phyloP scores from a whole-genome alignment of 2,329 filamentous ascomycete species.

The Colletotrichum tabaci region DNA sequence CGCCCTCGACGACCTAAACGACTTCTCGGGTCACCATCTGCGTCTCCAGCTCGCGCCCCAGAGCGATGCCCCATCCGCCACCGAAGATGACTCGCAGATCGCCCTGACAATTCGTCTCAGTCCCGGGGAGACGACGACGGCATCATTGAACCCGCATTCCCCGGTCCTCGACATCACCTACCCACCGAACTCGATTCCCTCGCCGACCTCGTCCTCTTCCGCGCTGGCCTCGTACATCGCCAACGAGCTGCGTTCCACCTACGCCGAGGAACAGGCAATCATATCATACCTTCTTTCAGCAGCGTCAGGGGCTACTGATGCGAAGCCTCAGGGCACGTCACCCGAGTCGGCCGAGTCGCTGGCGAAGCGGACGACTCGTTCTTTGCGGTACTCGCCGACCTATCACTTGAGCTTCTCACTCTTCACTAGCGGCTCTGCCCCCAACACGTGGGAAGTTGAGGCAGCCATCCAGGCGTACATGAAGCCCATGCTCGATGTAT shows the following conservation, averaged over 20 bases:
- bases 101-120: slow-evolving; percentile 81
- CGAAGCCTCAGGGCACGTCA: slow-evolving; percentile 61
- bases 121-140: slow-evolving; percentile 72
- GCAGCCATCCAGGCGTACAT: slow-evolving; percentile 85
- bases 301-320: slow-evolving; percentile 66
- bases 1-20: slow-evolving; percentile 87
- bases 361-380: slow-evolving; percentile 82
- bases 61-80: slow-evolving; percentile 47
- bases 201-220: slow-evolving; percentile 78
- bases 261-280: slow-evolving; percentile 89
- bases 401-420: slow-evolving; percentile 98
- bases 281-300: slow-evolving; percentile 81
- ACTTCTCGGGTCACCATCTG: slow-evolving; percentile 88
- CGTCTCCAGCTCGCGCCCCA: slow-evolving; percentile 75
- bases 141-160: slow-evolving; percentile 77
- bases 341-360: slow-evolving; percentile 69
- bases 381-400: slow-evolving; percentile 91
- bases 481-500: slow-evolving; percentile 82
- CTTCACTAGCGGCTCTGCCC: slow-evolving; percentile 83
- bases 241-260: slow-evolving; percentile 81
- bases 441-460: slow-evolving; percentile 94
- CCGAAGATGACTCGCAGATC: slow-evolving; percentile 62
- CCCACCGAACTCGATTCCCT: slow-evolving; percentile 76
- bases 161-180: slow-evolving; percentile 85
- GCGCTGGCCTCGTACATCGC: slow-evolving; percentile 84